Percentiles rank a stretch among this genome's conserved stretches.
Conservation (phyloP, 768 basidiomycete species). For the Boletus subcaerulescens region DNA sequence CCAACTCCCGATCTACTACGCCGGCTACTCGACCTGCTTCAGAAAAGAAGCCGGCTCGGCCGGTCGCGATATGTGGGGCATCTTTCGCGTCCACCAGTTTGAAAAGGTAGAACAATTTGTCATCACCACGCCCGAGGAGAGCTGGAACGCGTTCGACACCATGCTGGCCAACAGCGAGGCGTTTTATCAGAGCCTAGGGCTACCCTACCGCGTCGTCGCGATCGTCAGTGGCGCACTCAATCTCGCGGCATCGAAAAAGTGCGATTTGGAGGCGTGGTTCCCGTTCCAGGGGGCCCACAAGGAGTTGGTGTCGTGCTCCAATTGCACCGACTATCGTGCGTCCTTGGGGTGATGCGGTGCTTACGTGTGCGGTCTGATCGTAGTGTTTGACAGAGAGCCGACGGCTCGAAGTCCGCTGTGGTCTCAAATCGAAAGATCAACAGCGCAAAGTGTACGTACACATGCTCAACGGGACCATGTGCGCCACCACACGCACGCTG, state of each 20-base stretch:
- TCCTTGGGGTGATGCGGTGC: background rate
- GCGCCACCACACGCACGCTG: conserved; percentile 93
- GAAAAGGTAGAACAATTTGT: conserved; percentile 99
- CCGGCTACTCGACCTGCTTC: conserved; percentile 94
- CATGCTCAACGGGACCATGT: conserved; percentile 98
- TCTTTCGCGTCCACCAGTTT: conserved; percentile 99
- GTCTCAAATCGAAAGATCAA: conserved; percentile 88
- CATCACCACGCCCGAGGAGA: conserved; percentile 91
- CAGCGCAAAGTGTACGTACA: conserved; percentile 93
- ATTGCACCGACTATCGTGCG: conserved; percentile 99
- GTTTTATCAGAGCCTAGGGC: conserved; percentile 92
- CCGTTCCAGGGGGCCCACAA: conserved; percentile 96
- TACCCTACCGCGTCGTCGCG: conserved; percentile 89
- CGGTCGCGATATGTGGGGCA: conserved; percentile 98
- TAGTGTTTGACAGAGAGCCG: conserved; percentile 66
- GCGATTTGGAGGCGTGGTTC: conserved; percentile 99
- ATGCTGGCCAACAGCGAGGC: conserved; percentile 90
- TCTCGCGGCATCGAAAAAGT: conserved; percentile 95
- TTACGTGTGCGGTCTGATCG: too few species aligned
- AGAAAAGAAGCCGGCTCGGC: conserved; percentile 98
- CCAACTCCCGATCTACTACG: conserved; percentile 90
- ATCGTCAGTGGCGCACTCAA: conserved; percentile 98
- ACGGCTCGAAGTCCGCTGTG: conserved; percentile 89
- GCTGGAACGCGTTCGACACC: conserved; percentile 88
- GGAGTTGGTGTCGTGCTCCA: conserved; percentile 96